Conservation (phyloP, 2,329 filamentous ascomycete species). For the Colletotrichum filicis region DNA sequence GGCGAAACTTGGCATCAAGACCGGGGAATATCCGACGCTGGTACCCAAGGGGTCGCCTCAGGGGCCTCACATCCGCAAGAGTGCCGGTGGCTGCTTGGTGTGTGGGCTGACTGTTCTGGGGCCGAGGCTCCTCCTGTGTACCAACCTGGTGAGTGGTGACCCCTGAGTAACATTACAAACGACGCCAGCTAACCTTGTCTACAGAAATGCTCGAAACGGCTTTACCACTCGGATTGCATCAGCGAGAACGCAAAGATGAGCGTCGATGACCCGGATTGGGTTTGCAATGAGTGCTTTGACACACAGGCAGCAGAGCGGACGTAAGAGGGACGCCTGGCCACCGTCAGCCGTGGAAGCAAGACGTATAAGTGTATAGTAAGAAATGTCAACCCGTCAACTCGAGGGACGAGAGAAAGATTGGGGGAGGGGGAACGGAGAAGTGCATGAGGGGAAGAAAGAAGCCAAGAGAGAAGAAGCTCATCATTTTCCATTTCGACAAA, state of each 20-base stretch:
- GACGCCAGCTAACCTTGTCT: conserved; percentile 19
- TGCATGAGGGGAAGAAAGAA: too few relatives aligned
- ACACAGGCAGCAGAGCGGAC: not conserved
- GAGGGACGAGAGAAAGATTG: not conserved
- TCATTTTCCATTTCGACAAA: not conserved
- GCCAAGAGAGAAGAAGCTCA: not conserved
- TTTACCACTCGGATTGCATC: conserved; percentile 63
- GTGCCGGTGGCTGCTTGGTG: conserved; percentile 56
- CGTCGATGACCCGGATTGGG: conserved; percentile 48
- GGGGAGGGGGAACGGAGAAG: not conserved
- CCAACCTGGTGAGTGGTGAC: conserved; percentile 56
- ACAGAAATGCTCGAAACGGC: conserved; percentile 54
- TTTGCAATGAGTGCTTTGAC: conserved; percentile 29
- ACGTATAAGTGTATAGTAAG: not conserved
- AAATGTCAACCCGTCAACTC: not conserved
- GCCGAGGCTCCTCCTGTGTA: conserved; percentile 59
- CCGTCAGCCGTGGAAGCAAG: not conserved
- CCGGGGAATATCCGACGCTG: not conserved
- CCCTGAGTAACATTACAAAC: conserved; percentile 7
- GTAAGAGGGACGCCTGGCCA: not conserved
- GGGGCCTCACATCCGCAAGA: conserved; percentile 52
- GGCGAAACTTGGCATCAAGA: conserved; percentile 39
- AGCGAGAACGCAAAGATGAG: conserved; percentile 35
- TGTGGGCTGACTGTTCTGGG: conserved; percentile 62
- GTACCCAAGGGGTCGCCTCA: conserved; percentile 43